Percentiles rank a stretch among this genome's conserved stretches.
Evolutionary conservation across 768 basidiomycete species (phyloP).

Genomic region (Sistotremastrum suecicum): DNA sequence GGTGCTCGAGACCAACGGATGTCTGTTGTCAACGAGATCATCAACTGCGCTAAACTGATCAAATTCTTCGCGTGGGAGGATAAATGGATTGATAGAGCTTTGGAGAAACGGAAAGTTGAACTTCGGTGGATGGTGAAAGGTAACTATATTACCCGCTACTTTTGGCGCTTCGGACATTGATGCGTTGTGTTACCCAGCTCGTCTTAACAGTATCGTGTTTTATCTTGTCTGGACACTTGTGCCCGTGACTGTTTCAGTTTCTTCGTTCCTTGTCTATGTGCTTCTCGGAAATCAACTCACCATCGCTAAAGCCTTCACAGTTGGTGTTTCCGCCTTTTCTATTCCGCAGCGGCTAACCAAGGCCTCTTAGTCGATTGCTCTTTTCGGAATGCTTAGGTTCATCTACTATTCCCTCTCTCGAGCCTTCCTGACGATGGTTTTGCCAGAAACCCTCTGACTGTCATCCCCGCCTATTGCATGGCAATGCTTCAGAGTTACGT

Average conservation of each 20-base stretch:
- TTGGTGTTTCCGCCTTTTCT: too few relatives aligned
- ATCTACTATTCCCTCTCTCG: too few relatives aligned
- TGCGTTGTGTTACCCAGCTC: constrained; percentile 30
- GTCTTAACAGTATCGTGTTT: constrained; percentile 62
- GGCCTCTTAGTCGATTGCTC: constrained; percentile 62
- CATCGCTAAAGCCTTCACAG: constrained; percentile 73
- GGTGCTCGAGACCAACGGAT: constrained; percentile 24
- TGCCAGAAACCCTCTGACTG: constrained; percentile 50
- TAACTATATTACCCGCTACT: too few relatives aligned
- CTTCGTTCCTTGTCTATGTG: constrained; percentile 66
- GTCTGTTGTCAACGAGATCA: background rate
- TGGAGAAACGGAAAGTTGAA: constrained; percentile 14
- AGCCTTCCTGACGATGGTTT: too few relatives aligned
- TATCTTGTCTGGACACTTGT: constrained; percentile 58
- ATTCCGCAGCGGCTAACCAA: too few relatives aligned
- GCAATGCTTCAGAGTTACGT: background rate
- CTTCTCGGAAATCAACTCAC: constrained; percentile 62
- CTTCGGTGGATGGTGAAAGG: constrained; percentile 2
- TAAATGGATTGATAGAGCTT: constrained; percentile 27
- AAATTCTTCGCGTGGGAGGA: constrained; percentile 31
- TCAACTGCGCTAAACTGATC: constrained; percentile 19
- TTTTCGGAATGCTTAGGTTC: constrained; percentile 63
- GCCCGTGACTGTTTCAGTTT: constrained; percentile 67
- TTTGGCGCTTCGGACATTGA: too few relatives aligned
- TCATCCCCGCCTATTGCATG: constrained; percentile 45